Evolutionary conservation across 2,329 filamentous ascomycete genomes (phyloP), one percentile per base, ranked within the genome.

Genomic region (Microdochium nivale): DNA sequence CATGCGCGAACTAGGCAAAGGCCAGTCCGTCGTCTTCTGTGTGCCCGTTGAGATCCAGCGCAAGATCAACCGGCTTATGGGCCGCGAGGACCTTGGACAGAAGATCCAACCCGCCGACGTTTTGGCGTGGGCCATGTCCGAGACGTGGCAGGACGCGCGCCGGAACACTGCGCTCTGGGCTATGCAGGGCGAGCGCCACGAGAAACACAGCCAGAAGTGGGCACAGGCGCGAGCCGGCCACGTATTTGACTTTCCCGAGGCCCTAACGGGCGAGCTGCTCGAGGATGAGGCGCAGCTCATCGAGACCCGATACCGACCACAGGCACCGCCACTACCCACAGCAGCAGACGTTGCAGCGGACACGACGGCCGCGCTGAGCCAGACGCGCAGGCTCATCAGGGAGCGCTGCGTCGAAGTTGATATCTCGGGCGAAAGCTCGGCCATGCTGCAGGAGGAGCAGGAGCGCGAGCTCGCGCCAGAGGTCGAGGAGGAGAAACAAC

Each of bases 381-480:
- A 49, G 53, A 16, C 54, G 11, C 21, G 30, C 61, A 73, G 11
- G 71, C 75, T 50, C 62, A 60, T 1, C 55, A 63, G 2, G 35
- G 56, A 0, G 56, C 64, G 2, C 58, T 58, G 5, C n/a, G 2
- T 11, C 9, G 40, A 44, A 7, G 25, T 48, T 25, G 24, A 48
- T 19, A 19, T 30, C 47, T 24, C 13, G 4, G 16, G 47, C 21
- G 40, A 16, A 13, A 40, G 13, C 16, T 44, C 40, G 27, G 46
- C 25, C 24, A 27, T 47, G 24, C 64, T 87, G 0, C 67, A 79
- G 2, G 83, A 88, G 58, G 86, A 89, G 52, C 83, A 88, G 55
- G 85, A 89, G 59, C 73, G 84, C 0, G 86, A 88, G 55, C 67
- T 89, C 0, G 72, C 80, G 0, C 81, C 81, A 0, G 84, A 90